phyloP scores from a whole-genome alignment of 805 yeast species.

The Sporopachydermia quercuum region DNA sequence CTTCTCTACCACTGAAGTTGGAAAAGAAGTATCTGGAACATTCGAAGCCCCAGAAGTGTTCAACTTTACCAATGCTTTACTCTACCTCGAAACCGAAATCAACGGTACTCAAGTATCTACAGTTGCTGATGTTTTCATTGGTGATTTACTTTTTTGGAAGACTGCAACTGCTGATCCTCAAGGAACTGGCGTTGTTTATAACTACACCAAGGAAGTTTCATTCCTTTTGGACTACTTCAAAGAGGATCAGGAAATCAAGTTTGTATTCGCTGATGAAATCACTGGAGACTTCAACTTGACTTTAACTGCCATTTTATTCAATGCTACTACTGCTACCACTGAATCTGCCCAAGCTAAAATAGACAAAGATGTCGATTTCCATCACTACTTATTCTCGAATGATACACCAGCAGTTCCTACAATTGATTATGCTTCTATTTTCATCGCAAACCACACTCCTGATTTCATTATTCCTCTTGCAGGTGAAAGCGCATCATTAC shows the following conservation, averaged over 20 bases:
- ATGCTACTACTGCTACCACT: conserved; percentile 28
- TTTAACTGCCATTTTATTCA: conserved; percentile 36
- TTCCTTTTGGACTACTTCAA: background rate
- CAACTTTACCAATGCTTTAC: background rate
- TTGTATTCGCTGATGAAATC: conserved; percentile 32
- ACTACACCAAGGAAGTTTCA: conserved; percentile 28
- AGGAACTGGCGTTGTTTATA: conserved; percentile 29
- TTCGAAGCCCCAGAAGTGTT: background rate
- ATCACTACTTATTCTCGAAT: background rate
- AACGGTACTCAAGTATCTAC: background rate
- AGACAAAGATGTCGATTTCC: background rate
- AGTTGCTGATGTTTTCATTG: background rate
- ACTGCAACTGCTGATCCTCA: conserved; percentile 76
- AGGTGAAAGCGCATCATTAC: background rate
- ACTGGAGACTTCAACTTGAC: conserved; percentile 47
- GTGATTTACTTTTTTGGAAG: conserved; percentile 42
- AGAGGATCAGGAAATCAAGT: conserved; percentile 17
- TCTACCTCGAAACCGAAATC: background rate
- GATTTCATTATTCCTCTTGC: background rate
- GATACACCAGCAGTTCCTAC: background rate
- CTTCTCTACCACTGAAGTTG: background rate
- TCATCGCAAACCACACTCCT: background rate
- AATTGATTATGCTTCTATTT: background rate
- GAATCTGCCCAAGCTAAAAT: conserved; percentile 20
- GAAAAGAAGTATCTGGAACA: background rate